Base-by-base conservation (phyloP, 2,329 filamentous ascomycete genomes). In the Paracoccidioides brasiliensis region DNA sequence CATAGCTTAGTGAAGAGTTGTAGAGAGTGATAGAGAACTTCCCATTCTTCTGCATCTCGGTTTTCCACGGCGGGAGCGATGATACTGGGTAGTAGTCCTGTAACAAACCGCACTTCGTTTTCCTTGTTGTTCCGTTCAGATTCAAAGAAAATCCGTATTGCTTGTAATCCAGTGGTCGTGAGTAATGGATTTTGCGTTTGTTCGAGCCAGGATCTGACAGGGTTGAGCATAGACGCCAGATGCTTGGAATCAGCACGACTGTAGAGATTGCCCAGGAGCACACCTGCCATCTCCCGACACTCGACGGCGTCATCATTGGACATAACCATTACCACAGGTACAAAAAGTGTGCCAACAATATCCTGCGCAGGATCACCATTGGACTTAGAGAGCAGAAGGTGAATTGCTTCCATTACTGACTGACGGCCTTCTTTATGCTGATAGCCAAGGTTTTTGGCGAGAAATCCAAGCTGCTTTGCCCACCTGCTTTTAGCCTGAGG, bases 371-470 rank as follows among this genome's bases (percentile, higher is more conserved):
- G 82, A 32, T 90, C 86, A 42, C 89, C 81, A 0, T 86, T 85
- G 4, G 90, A 84, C 71, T 96, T 97, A 60, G 81, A 83, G 28
- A 97, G 76, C n/a, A 98, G 76, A 45, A 90, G 77, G 66, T 95
- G 85, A 48, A 96, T 78, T 3, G 91, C 83, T 71, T 98, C 93
- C 81, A 98, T 88, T 33, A 96, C 88, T 0, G 90, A 96, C 58
- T 95, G 78, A 41, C 94, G 81, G 33, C 93, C 93, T 58, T 93
- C 87, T 62, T 90, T 84, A 64, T 94, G 83, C 45, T 91, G 83
- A 68, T 96, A 98, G 57, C 91, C 85, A 60, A 98, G 76, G 65
- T 98, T 98, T 64, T 88, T 87, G 52, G 94, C 80, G 51, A 98
- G 78, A 67, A 97, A 98, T 55, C 80, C 82, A 52, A 96, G 79